Evolutionary conservation across 192 early-diverging fungal species (phyloP), one percentile per base, ranked within the genome.

Genomic region (Linnemannia exigua): DNA sequence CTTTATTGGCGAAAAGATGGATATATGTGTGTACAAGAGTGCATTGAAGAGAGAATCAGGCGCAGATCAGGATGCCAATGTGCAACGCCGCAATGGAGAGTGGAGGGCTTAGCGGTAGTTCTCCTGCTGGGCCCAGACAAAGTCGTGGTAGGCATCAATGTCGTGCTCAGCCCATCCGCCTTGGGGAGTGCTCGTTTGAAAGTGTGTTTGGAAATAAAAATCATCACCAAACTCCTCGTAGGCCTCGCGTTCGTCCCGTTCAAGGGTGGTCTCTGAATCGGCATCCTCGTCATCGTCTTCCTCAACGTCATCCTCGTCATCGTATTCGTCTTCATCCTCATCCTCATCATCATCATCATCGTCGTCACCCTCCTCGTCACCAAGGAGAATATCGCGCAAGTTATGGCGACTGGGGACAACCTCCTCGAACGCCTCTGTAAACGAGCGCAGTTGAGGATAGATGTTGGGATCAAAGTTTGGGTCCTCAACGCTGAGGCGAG

Each of bases 321-420:
- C 25, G 37, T 80, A 68, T n/a, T 77, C 70, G 2, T 79, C 77
- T 33, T 81, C 84, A 5, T 79, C 76, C 5, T 74, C 75, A 3
- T 79, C 72, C 2, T 70, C 66, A 15, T 74, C 46, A 9, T 79
- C 76, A n/a, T 77, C 76, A 15, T 78, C 67, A 0, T 76, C 77
- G 31, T 69, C 35, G 16, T 82, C 72, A 15, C 58, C 75, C 1
- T 81, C 74, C 20, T 35, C 44, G 19, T 74, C 76, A 31, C 41
- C 37, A 6, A 54, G 63, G 20, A 67, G 75, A 38, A 77, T 11
- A 0, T 67, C 75, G n/a, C 22, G 12, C 75, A 63, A 14, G 58
- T 44, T 9, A 44, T n/a, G n/a, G n/a, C n/a, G n/a, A n/a, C 9
- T 52, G 52, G 35, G 22, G 17, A 16, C 28, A 48, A 61, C 31